These are phyloP conservation scores for Teratosphaeria zuluensis DNA, from an alignment of 2,329 filamentous ascomycete genomes.

Conservation along the genomic window DNA sequence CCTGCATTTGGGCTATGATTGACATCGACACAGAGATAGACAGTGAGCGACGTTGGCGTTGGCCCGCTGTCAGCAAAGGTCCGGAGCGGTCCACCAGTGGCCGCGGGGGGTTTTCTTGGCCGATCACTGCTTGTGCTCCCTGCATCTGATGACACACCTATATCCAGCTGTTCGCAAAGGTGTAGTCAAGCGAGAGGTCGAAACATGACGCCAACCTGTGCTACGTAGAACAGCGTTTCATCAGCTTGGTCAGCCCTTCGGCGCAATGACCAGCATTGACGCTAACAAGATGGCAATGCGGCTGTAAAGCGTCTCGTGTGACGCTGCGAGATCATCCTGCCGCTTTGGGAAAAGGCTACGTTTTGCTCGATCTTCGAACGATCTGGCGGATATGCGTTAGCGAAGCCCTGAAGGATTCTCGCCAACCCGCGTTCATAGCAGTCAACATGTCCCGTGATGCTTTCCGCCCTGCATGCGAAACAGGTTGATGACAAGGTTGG, in stretches of 20 bases:
- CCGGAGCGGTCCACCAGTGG: background rate
- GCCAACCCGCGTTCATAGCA: background rate
- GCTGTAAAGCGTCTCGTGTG: background rate
- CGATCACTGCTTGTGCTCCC: background rate
- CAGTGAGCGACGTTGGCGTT: background rate
- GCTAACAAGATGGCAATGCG: background rate
- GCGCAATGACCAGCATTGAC: background rate
- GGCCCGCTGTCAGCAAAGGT: background rate
- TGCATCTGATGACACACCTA: background rate
- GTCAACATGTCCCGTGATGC: background rate
- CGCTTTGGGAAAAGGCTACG: background rate
- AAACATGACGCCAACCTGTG: background rate
- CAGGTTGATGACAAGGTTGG: background rate
- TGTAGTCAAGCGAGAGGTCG: background rate
- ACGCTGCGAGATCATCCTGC: background rate
- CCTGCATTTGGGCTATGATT: background rate
- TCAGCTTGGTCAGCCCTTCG: background rate
- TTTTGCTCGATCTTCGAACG: background rate
- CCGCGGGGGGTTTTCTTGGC: background rate
- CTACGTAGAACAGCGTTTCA: background rate
- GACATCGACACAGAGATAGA: background rate
- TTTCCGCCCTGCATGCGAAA: background rate
- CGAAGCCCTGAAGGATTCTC: background rate
- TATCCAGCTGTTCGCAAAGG: background rate
- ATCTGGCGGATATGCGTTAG: background rate